Base-by-base conservation (phyloP, 139 green algal species). In the Chlorokybus atmophyticus region DNA sequence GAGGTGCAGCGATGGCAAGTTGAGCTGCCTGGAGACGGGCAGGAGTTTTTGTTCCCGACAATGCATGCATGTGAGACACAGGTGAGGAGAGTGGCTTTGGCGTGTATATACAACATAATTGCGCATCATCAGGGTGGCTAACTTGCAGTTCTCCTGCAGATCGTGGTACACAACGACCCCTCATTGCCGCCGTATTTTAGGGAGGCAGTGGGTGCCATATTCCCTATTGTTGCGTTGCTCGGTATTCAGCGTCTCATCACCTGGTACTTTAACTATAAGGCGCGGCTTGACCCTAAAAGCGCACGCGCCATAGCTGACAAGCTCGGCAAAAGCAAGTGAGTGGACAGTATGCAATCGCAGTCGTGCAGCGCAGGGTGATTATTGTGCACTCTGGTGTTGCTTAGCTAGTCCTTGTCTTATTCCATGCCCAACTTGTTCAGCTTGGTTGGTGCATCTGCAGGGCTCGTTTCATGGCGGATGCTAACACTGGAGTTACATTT, bases 401-500 rank as follows among this genome's bases (percentile, higher is more conserved):
- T n/a, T n/a, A n/a, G n/a, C n/a, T n/a, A n/a, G n/a, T n/a, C n/a
- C n/a, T n/a, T n/a, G n/a, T n/a, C n/a, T n/a, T n/a, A n/a, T n/a
- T n/a, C n/a, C n/a, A n/a, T n/a, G n/a, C n/a, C n/a, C n/a, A n/a
- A n/a, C n/a, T n/a, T n/a, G n/a, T n/a, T n/a, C n/a, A n/a, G n/a
- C n/a, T n/a, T n/a, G n/a, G n/a, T n/a, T n/a, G n/a, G n/a, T 14
- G 35, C 14, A 44, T 14, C 35, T 14, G 10, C 35, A 44, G 35
- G 42, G 42, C 42, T 5, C 42, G 42, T 21, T 52, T 52, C 42
- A n/a, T 52, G 8, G 42, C 57, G 6, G 57, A 64, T 6, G 57
- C 56, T 21, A 4, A 30, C n/a, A 65, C 63, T 8, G 62, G 67
- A 26, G 74, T 70, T 17, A 67, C 27, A 14, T 79, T 79, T 44